phyloP scores from a whole-genome alignment of 1,284 basidiomycete species.

The Clitocybe nebularis region DNA sequence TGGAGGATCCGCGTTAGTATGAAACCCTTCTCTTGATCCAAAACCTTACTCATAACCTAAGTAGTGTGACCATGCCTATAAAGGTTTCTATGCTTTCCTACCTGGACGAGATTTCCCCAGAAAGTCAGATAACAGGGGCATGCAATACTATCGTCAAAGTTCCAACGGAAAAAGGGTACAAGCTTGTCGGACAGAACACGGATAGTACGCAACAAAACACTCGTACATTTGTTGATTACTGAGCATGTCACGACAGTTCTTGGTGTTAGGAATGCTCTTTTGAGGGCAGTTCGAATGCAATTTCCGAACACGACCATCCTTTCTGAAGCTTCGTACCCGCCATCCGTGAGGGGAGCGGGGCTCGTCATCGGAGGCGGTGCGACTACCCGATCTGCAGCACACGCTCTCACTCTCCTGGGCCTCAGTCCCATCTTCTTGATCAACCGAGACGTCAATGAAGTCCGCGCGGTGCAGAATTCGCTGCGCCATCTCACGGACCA shows the following conservation, averaged over 20 bases:
- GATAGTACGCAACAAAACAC: slow-evolving; percentile 20
- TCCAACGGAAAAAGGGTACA: slow-evolving; percentile 17
- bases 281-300: slow-evolving; percentile 21
- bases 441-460: slow-evolving; percentile 43
- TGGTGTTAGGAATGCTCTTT: slow-evolving; percentile 29
- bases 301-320: slow-evolving; percentile 15
- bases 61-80: slow-evolving; percentile 32
- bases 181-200: slow-evolving; percentile 31
- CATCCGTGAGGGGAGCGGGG: slow-evolving; percentile 18
- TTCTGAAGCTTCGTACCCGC: slow-evolving; percentile 16
- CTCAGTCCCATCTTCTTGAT: slow-evolving; percentile 30
- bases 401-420: slow-evolving; percentile 29
- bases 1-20: slow-evolving; percentile 26
- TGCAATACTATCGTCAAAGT: slow-evolving; percentile 33
- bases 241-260: slow-evolving; percentile 20
- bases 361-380: slow-evolving; percentile 33
- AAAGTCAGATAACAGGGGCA: slow-evolving; percentile 25
- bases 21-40: not conserved
- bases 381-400: slow-evolving; percentile 30
- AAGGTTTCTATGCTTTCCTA: slow-evolving; percentile 26
- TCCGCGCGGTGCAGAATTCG: slow-evolving; percentile 18
- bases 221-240: no score
- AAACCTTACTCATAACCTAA: slow-evolving; percentile 1
- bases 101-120: slow-evolving; percentile 28
- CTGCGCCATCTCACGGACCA: slow-evolving; percentile 17